Evolutionary conservation across 352 stramenopile genomes (phyloP), one percentile per base, ranked within the genome.

Genomic region (Pythium brassicae): DNA sequence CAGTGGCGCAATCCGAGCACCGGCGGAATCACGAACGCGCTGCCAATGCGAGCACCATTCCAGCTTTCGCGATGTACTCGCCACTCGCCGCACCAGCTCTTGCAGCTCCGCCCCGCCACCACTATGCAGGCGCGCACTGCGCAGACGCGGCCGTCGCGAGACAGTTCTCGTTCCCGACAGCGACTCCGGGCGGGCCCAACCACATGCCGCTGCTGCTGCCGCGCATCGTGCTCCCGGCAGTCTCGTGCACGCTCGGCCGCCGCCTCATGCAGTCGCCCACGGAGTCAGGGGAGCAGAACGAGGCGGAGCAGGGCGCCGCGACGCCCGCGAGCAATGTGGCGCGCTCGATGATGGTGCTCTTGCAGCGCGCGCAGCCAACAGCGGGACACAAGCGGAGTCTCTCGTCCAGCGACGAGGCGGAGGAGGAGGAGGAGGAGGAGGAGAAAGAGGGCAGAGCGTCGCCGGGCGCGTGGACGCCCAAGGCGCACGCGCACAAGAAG

Each of bases 401-500:
- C n/a, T 43, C 37, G 37, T 47, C 42, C 19, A 19, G 25, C 11
- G 42, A 27, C 20, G 42, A 47, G 2, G 42, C 12, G 0, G 42
- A 47, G 4, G 42, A 47, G 7, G 42, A 47, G 9, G 17, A 20
- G 1, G 42, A 47, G 1, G 42, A 47, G 19, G n/a, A 26, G 3
- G 42, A 47, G 9, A 32, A 34, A 14, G 48, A 47, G 11, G n/a
- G 20, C 34, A 53, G 15, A 25, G 3, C 27, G 6, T 6, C 20
- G 9, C 44, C n/a, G 17, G 10, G 17, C 12, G 19, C 20, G 27
- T 62, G 27, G 61, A 32, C 12, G 34, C 29, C 12, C 37, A 52
- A 37, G 5, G 11, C 65, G 50, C 12, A 57, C 53, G 5, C 55
- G 44, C 53, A 49, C 26, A 79, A 76, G 49, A 66, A 66, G 34